These are phyloP conservation scores for Trichomonas gallinae DNA, from an alignment of 208 protist species.

Conservation along the genomic window DNA sequence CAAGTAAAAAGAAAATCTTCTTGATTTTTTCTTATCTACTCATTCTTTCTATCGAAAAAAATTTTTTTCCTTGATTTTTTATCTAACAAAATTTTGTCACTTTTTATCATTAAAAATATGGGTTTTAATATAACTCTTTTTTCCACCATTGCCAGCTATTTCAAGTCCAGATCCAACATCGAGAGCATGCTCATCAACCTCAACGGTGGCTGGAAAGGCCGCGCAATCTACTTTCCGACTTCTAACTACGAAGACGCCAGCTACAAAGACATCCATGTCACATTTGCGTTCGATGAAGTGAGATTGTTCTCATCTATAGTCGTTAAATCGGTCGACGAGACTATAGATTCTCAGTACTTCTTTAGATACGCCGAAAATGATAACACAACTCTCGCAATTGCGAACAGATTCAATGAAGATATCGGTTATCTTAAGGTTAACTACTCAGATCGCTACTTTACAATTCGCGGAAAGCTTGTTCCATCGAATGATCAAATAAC, in stretches of 20 bases:
- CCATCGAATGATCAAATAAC: slow-evolving; percentile 5
- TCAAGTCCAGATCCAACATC: neutral
- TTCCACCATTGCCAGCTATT: neutral
- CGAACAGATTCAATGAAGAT: neutral
- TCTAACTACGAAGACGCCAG: neutral
- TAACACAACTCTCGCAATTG: neutral
- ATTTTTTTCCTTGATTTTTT: neutral
- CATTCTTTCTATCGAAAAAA: neutral
- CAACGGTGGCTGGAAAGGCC: neutral
- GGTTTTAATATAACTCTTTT: neutral
- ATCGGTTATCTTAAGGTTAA: neutral
- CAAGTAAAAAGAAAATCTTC: neutral
- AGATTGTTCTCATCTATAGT: neutral
- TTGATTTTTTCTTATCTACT: neutral
- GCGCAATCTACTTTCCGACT: neutral
- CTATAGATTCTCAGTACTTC: neutral
- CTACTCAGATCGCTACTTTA: neutral
- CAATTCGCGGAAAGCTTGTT: neutral
- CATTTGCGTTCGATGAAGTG: neutral
- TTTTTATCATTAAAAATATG: neutral
- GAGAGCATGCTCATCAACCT: neutral
- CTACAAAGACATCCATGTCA: neutral
- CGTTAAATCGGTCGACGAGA: neutral
- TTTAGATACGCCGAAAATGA: neutral
- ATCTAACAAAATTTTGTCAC: neutral